Evolutionary conservation across 805 yeast species (phyloP), one percentile per base, ranked within the genome.

Genomic region (Nakazawaea siamensis): DNA sequence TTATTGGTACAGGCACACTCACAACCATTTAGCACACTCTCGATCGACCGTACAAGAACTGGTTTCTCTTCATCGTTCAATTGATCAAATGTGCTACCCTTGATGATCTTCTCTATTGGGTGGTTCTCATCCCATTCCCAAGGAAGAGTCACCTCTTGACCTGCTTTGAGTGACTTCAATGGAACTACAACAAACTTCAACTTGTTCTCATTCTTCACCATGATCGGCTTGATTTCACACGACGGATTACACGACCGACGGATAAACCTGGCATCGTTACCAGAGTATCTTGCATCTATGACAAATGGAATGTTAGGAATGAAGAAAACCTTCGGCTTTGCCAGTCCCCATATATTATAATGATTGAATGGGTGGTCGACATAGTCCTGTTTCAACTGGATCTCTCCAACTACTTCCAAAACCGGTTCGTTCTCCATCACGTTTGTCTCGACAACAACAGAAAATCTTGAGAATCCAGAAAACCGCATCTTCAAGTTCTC

Each of bases 91-190:
- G 48, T 56, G 19, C 59, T 53, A n/a, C 68, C 60, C 18, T 60
- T 54, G 18, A 70, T 62, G 36, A 81, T 57, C 43, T 67, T 66
- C 35, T 62, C 58, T 25, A 86, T 81, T 2, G 97, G 95, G 51
- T 87, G 95, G 13, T 60, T 43, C 3, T 57, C 51, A 50, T 87
- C 95, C 95, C 96, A 90, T 40, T 80, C 84, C 97, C 97, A 90
- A 2, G 77, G 73, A 8, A 86, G 55, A 0, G 88, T 69, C 15
- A 90, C 56, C 50, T 88, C 97, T 26, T 76, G 72, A n/a, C 76
- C 86, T 8, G 66, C 55, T 34, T 64, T 62, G 18, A 88, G 70
- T 2, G 72, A 71, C 31, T 62, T 67, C 1, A 66, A 54, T 0
- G 95, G 72, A 19, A 62, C 62, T 8, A 84, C 64, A 7, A 73